Evolutionary conservation across 2,329 filamentous ascomycete genomes (phyloP), one percentile per base, ranked within the genome.

Genomic region (Pseudogymnoascus sp.): DNA sequence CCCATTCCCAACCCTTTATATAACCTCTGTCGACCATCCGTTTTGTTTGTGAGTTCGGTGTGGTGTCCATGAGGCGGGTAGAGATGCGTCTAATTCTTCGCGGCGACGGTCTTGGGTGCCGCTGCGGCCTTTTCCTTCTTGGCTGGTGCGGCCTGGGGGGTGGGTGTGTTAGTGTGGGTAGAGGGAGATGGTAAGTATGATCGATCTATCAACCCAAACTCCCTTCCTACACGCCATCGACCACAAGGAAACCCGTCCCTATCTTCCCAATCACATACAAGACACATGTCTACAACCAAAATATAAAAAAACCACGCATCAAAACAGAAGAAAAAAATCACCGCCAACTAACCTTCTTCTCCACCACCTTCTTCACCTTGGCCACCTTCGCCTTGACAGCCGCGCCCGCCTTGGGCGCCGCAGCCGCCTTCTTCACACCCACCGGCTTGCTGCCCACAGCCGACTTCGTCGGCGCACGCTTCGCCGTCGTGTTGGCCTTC

Each of bases 391-490:
- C 53, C 42, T 47, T 47, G 1, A 24, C 53, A 59, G 14, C 29
- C 2, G 53, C 33, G 5, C 19, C 33, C 6, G 29, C 19, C 53
- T 59, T 59, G 2, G 53, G 16, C 29, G 53, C 53, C 29, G 26
- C 29, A 2, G 29, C 6, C 1, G 53, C 6, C 53, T 59, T 59
- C 29, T 33, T 59, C 53, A 59, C 53, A 19, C 53, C 53, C 8
- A 24, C 19, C 11, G 53, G 53, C 29, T 59, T 59, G 53, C 53
- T 59, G 1, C 53, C 53, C n/a, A n/a, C 53, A 35, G 53, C 53
- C 69, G 29, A 29, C 69, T 59, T 59, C 13, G 33, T 59, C 11
- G 53, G 53, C 19, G 53, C 53, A 14, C 53, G 53, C 53, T 59
- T 59, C 10, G 53, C 53, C 6, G 53, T 37, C 16, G 53, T 33